Conservation (phyloP, 164 flowering plant species). For the Protea cynaroides region DNA sequence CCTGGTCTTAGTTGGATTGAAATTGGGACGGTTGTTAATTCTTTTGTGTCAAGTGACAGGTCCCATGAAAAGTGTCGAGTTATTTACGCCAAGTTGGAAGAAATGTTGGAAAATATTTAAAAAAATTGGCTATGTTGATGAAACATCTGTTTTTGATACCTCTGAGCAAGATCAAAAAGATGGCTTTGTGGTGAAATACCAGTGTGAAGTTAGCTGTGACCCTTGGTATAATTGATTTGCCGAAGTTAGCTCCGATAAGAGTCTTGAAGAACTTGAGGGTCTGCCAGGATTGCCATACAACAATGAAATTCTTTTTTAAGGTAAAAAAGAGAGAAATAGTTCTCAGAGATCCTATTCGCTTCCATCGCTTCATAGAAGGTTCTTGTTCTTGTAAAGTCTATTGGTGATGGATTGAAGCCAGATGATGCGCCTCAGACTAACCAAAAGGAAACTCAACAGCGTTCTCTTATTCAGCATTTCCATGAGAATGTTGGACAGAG, state of each 20-base stretch:
- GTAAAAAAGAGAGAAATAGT: constrained; percentile 37
- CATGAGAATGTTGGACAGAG: no score
- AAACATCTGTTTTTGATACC: constrained; percentile 2
- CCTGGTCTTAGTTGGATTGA: constrained; percentile 66
- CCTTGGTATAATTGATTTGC: constrained; percentile 40
- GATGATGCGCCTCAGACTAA: not conserved
- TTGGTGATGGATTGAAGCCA: constrained; percentile 25
- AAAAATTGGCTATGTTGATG: constrained; percentile 20
- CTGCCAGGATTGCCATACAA: constrained; percentile 41
- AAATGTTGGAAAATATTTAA: constrained; percentile 31
- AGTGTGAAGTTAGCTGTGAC: constrained; percentile 53
- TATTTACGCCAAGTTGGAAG: constrained; percentile 36
- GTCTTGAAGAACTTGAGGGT: constrained; percentile 59
- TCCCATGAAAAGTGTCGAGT: constrained; percentile 26
- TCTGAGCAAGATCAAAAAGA: constrained; percentile 15
- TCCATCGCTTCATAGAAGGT: constrained; percentile 45
- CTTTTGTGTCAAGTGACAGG: constrained; percentile 44
- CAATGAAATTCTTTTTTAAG: constrained; percentile 42
- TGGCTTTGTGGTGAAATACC: constrained; percentile 24
- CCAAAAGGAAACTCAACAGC: not conserved
- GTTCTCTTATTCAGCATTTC: no score
- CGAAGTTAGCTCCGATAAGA: constrained; percentile 36
- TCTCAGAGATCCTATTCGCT: constrained; percentile 45
- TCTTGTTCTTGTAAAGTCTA: constrained; percentile 48
- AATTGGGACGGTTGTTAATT: constrained; percentile 32